Evolutionary conservation across 768 basidiomycete species (phyloP), one percentile per base, ranked within the genome.

Genomic region (Tricholoma sp.): DNA sequence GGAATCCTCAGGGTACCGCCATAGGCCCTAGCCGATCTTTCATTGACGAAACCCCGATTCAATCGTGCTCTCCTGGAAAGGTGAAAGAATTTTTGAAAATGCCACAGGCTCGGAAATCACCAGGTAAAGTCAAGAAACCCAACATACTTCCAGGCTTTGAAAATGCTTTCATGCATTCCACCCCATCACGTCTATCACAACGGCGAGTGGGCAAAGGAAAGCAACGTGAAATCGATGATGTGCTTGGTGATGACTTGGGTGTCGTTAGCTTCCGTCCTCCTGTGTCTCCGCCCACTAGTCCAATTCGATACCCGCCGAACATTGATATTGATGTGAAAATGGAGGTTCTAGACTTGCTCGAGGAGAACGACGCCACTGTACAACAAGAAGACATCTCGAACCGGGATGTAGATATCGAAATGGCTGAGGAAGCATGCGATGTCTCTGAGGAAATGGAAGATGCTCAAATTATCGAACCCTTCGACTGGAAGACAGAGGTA

Each of bases 401-500:
- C 24, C 14, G 16, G 27, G 47, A 49, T 16, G 10, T 49, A 27
- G 27, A 49, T 49, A 18, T 50, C 6, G 47, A 50, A 50, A 50
- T 50, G 47, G 16, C 24, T 14, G 46, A 47, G 7, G 46, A 47
- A 47, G 22, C 29, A 16, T 6, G 18, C 47, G 18, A 18, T n/a
- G 4, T 31, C 27, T 29, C 24, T n/a, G 47, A 49, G 43, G 32
- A 59, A 62, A 52, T 65, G 43, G 66, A 74, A 4, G 67, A 69
- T 37, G 67, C 68, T n/a, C 66, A 66, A 21, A 51, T 58, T 8
- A 60, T 76, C n/a, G 71, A 74, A 39, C 72, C 72, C 50, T 71
- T 78, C 11, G 79, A 82, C 58, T 82, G 82, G 81, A 79, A 74
- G 57, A 72, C 74, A 16, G 80, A 85, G 75, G 88, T 89, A 66